Evolutionary conservation across 1,139 yeast genomes (phyloP).

Genomic region (Pneumocystis sp.): DNA sequence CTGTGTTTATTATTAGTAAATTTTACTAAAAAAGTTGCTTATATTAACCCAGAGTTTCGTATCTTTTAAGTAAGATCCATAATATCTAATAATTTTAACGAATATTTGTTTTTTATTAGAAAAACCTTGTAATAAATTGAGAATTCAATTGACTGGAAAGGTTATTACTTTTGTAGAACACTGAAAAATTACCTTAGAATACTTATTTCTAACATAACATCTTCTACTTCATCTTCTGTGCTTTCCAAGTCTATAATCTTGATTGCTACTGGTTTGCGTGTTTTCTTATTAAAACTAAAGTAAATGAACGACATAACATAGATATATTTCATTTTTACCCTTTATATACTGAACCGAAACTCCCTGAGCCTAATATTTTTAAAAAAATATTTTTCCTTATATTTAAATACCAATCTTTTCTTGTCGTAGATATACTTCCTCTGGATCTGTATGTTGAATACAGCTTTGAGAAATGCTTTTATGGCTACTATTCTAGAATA

Average conservation of each 20-base stretch:
- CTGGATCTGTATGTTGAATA: slow-evolving; percentile 67
- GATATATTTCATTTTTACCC: slow-evolving; percentile 26
- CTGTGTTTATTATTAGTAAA: slow-evolving; percentile 16
- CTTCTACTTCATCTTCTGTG: slow-evolving; percentile 54
- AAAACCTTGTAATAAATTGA: slow-evolving; percentile 4
- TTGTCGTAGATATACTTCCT: slow-evolving; percentile 9
- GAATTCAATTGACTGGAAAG: slow-evolving; percentile 31
- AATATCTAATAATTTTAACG: slow-evolving; percentile 26
- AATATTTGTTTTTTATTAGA: not conserved
- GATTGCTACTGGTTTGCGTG: slow-evolving; percentile 46
- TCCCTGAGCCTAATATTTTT: slow-evolving; percentile 48
- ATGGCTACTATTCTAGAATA: not conserved
- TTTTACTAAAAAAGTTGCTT: not conserved
- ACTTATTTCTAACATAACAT: slow-evolving; percentile 58
- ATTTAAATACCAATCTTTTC: slow-evolving; percentile 7
- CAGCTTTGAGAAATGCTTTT: not conserved
- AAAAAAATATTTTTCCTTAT: not conserved
- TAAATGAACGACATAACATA: not conserved
- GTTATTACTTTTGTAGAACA: slow-evolving; percentile 1
- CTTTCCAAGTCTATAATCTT: slow-evolving; percentile 67
- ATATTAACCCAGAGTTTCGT: slow-evolving; percentile 41
- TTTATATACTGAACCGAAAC: slow-evolving; percentile 73
- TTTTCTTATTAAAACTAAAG: slow-evolving; percentile 18
- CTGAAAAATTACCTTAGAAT: slow-evolving; percentile 47
- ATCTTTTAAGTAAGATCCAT: slow-evolving; percentile 46